These are phyloP conservation scores for Stemphylium lycopersici DNA, from an alignment of 2,329 filamentous ascomycete genomes.

Conservation along the genomic window DNA sequence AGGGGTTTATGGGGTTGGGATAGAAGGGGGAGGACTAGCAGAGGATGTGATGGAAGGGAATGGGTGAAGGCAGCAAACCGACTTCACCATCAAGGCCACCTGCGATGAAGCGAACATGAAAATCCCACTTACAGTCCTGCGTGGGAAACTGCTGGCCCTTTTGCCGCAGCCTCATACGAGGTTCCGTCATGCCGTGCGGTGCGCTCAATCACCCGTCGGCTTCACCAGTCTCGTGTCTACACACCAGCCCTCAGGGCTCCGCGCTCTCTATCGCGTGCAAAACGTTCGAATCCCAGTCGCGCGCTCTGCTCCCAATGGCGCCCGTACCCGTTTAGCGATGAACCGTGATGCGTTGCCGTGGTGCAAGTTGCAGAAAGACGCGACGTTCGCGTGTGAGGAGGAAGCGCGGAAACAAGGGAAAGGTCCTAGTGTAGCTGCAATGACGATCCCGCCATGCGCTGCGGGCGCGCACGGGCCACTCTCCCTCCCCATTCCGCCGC, in stretches of 20 bases:
- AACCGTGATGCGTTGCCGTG: too few relatives aligned
- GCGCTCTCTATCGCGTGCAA: not conserved
- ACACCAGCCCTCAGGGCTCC: not conserved
- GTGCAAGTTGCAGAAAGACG: too few relatives aligned
- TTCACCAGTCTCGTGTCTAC: not conserved
- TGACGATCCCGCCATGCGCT: not conserved
- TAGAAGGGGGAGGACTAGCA: conserved; percentile 12
- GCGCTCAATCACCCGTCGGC: too few relatives aligned
- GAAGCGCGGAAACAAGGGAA: too few relatives aligned
- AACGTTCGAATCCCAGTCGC: too few relatives aligned
- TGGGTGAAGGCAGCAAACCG: too few relatives aligned
- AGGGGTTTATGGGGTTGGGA: conserved; percentile 5
- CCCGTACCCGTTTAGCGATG: too few relatives aligned
- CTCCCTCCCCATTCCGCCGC: not conserved
- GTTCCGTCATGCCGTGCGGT: conserved; percentile 52
- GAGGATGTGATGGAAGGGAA: not conserved
- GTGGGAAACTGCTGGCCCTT: conserved; percentile 56
- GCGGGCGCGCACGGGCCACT: conserved; percentile 2
- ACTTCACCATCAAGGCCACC: too few relatives aligned
- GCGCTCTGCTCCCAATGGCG: too few relatives aligned
- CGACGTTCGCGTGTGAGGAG: too few relatives aligned
- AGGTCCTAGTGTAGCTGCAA: too few relatives aligned
- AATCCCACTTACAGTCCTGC: conserved; percentile 46
- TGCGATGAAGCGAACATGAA: not conserved
- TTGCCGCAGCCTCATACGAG: conserved; percentile 55